Conservation (phyloP, 1,284 basidiomycete genomes). For the Cryptococcus jaspeensis region DNA sequence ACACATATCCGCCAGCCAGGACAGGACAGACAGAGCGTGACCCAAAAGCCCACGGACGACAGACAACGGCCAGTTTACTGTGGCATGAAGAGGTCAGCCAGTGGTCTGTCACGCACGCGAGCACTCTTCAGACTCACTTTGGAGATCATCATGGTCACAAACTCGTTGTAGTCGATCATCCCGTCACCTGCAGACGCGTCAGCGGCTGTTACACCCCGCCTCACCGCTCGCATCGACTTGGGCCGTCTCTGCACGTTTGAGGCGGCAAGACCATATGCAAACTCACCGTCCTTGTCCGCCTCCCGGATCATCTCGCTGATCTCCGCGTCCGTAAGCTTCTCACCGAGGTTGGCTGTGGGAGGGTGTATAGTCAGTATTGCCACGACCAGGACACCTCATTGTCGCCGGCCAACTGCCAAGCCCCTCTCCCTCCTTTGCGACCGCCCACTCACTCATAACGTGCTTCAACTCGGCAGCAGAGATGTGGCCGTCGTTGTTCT, state of each 20-base stretch:
- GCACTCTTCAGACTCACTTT: slow-evolving; percentile 15
- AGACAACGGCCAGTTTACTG: neutral
- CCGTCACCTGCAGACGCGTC: slow-evolving; percentile 32
- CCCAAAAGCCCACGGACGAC: neutral
- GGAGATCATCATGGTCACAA: slow-evolving; percentile 57
- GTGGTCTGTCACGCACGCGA: too few species aligned
- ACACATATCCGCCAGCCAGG: too few species aligned
- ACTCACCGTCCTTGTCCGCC: slow-evolving; percentile 80
- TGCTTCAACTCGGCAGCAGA: slow-evolving; percentile 71
- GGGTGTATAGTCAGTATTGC: neutral
- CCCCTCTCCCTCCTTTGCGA: neutral
- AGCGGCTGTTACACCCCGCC: neutral
- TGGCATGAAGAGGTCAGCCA: too few species aligned
- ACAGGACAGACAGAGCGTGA: too few species aligned
- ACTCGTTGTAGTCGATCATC: slow-evolving; percentile 55
- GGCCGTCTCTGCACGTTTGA: too few species aligned
- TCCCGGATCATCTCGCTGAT: slow-evolving; percentile 99
- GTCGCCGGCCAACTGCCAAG: neutral
- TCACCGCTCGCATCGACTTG: too few species aligned
- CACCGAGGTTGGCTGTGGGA: slow-evolving; percentile 61
- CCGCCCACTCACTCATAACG: slow-evolving; percentile 75
- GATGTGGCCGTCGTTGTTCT: slow-evolving; percentile 65
- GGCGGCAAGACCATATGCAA: neutral
- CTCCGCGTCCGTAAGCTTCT: slow-evolving; percentile 88
- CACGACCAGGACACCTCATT: neutral